Base-by-base conservation (phyloP, 225 moss, liverwort and hornwort genomes). In the Ulota crispa region DNA sequence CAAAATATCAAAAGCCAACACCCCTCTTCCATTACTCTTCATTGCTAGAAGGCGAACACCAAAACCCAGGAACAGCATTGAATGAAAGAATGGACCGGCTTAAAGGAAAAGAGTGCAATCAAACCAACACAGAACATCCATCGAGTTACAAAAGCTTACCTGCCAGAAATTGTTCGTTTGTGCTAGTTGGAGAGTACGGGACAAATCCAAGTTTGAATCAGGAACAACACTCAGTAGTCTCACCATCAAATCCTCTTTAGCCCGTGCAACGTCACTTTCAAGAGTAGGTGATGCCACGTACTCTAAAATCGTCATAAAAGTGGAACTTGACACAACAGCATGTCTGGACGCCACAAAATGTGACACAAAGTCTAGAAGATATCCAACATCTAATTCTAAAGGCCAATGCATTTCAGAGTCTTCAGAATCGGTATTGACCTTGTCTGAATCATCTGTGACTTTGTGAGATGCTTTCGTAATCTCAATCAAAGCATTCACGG, bases 221-320 rank as follows among this genome's bases (percentile, higher is more conserved):
- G 99, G 93, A 81, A 99, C 91, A 73, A 88, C 89, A 78, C 82
- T 92, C 53, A 99, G 86, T 66, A 99, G 70, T 78, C 78, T 93
- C 64, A 99, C 91, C 94, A 96, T 99, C 87, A 96, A 85, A 83
- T 91, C 92, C 82, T 99, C 99, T 84, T 87, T 94, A 72, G 87
- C 85, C 39, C 77, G 86, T 73, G 81, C 76, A 73, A 68, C 73
- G 19, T 75, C 82, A 64, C 64, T 78, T 76, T 80, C 85, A 75
- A 72, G 67, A 73, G 83, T 50, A 84, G 86, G 66, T 70, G 89
- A 91, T 68, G 92, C 91, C 73, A 99, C 80, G 84, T 93, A 88
- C 87, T 94, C 94, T 75, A 99, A 84, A 66, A 99, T 90, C 57
- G 60, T 83, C 79, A 88, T 89, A 84, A 99, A 89, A 61, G 92